Base-by-base conservation (phyloP, 495 filamentous ascomycete species). In the Penicillium angulare region DNA sequence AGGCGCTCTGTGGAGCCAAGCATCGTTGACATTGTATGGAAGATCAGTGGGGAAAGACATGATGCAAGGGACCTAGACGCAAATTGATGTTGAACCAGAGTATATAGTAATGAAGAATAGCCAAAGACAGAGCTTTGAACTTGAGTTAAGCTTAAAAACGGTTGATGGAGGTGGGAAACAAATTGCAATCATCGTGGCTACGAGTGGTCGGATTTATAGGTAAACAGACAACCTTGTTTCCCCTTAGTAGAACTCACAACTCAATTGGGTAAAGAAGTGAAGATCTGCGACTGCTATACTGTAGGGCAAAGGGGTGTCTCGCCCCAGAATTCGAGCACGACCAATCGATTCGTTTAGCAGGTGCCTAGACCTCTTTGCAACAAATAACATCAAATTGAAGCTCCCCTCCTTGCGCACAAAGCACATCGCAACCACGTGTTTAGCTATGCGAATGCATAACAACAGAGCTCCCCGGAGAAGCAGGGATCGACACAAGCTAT, bases 301-400 rank as follows among this genome's bases (percentile, higher is more conserved):
- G 24, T 21, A 26, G 38, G 38, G 38, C 38, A 41, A 41, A 39
- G 22, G 22, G 38, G 15, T 41, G 38, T 41, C 38, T 41, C 38
- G 38, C 38, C 38, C 20, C 21, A 41, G 38, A 41, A 26, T 41
- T 20, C 24, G 9, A 20, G 24, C 24, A 41, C 3, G 16, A 7
- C 38, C 38, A 41, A 41, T 41, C 21, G n/a, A n/a, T n/a, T n/a
- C n/a, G n/a, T n/a, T n/a, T n/a, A n/a, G n/a, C n/a, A n/a, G n/a
- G n/a, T n/a, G n/a, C n/a, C n/a, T n/a, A n/a, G n/a, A n/a, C n/a
- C n/a, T n/a, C n/a, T n/a, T n/a, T n/a, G n/a, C n/a, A 41, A 24
- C 20, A 41, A 41, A 41, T 39, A 13, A 39, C 2, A 39, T 39
- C 18, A 13, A 21, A 35, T 39, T 20, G 20, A 22, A 39, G 20